Evolutionary conservation across 371 early-diverging fungal species (phyloP).

Genomic region (Zychaea mexicana): DNA sequence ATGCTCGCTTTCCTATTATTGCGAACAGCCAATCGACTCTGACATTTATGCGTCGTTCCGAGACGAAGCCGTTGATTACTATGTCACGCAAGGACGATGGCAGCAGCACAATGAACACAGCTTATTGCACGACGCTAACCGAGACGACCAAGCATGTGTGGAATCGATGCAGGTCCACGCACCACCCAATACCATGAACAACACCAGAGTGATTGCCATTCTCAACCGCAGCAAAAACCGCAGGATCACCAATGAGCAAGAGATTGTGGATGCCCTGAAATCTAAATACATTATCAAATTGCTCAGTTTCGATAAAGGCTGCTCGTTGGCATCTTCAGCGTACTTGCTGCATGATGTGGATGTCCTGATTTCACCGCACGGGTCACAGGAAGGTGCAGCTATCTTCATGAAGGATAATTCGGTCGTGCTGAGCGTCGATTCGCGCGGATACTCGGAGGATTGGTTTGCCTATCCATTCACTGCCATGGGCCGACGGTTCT

Average conservation of each 20-base stretch:
- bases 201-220: slow-evolving; percentile 17
- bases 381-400: slow-evolving; percentile 47
- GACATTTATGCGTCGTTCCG: slow-evolving; percentile 38
- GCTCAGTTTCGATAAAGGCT: slow-evolving; percentile 47
- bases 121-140: background rate
- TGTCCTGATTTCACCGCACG: slow-evolving; percentile 45
- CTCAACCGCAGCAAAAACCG: slow-evolving; percentile 30
- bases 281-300: slow-evolving; percentile 19
- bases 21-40: slow-evolving; percentile 40
- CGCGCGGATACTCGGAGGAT: slow-evolving; percentile 37
- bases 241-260: slow-evolving; percentile 37
- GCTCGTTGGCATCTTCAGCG: slow-evolving; percentile 42
- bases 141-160: slow-evolving; percentile 19
- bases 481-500: slow-evolving; percentile 49
- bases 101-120: slow-evolving; percentile 5
- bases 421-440: slow-evolving; percentile 37
- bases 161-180: background rate
- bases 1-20: slow-evolving; percentile 46
- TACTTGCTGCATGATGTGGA: slow-evolving; percentile 45
- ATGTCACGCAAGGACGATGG: slow-evolving; percentile 10
- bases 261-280: slow-evolving; percentile 25
- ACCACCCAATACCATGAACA: background rate
- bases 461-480: slow-evolving; percentile 55
- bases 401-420: slow-evolving; percentile 48
- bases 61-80: slow-evolving; percentile 23